A percentile compares a stretch with the other conserved stretches of the same genome.
These are phyloP conservation scores for Xylariaceae sp. DNA, from an alignment of 2,329 filamentous ascomycete species.

Conservation along the genomic window DNA sequence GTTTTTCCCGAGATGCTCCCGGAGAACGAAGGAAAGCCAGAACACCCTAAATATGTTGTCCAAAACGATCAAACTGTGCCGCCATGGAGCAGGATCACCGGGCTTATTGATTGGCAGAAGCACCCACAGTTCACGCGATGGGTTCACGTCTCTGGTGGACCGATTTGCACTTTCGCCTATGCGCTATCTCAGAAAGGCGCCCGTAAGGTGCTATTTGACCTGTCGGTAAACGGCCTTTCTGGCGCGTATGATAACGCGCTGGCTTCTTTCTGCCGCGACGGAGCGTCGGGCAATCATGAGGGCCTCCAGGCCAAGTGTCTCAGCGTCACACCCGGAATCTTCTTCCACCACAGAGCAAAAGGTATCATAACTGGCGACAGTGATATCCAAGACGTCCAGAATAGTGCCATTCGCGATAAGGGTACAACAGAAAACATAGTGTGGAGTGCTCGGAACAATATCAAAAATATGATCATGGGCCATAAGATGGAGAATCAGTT, in stretches of 20 bases:
- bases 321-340: conserved; percentile 42
- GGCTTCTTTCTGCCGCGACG: conserved; percentile 39
- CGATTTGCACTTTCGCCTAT: conserved; percentile 41
- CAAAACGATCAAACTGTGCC: conserved; percentile 37
- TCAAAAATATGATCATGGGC: conserved; percentile 40
- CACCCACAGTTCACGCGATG: conserved; percentile 33
- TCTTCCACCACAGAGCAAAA: conserved; percentile 43
- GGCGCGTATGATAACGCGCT: conserved; percentile 44
- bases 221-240: conserved; percentile 39
- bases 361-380: conserved; percentile 37
- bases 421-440: conserved; percentile 43
- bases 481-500: conserved; percentile 38
- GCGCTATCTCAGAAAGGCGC: conserved; percentile 38
- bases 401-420: conserved; percentile 36
- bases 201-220: conserved; percentile 38
- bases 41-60: conserved; percentile 35
- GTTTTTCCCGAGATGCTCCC: conserved; percentile 36
- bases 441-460: conserved; percentile 43
- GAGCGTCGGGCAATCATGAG: conserved; percentile 25
- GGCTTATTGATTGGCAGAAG: conserved; percentile 35
- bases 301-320: conserved; percentile 42
- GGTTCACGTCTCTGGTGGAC: conserved; percentile 34
- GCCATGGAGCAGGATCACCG: conserved; percentile 33
- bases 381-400: conserved; percentile 38
- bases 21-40: conserved; percentile 35